Evolutionary conservation across 2,329 filamentous ascomycete species (phyloP).

Genomic region (Zymoseptoria crescenta): DNA sequence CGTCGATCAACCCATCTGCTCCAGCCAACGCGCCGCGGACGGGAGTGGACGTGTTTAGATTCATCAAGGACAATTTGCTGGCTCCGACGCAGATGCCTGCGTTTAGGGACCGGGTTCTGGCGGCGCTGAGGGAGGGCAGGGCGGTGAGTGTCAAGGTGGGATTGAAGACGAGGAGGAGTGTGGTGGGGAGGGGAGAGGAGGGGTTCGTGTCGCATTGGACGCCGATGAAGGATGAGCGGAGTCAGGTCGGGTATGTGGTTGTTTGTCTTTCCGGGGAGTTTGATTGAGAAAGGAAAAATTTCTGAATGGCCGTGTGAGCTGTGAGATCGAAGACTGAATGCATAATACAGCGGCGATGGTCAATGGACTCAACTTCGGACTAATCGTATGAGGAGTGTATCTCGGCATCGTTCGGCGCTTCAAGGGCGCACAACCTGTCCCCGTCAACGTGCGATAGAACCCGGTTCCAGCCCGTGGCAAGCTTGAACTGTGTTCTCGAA

Average conservation of each 20-base stretch:
- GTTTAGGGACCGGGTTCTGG: slow-evolving; percentile 40
- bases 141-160: slow-evolving; percentile 26
- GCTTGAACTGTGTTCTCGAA: too few species aligned
- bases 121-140: slow-evolving; percentile 26
- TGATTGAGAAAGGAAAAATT: neutral
- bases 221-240: slow-evolving; percentile 35
- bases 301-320: neutral
- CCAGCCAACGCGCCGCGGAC: slow-evolving; percentile 30
- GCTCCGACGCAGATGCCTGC: slow-evolving; percentile 29
- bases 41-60: slow-evolving; percentile 48
- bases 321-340: neutral
- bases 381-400: too few species aligned
- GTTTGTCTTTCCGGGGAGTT: neutral
- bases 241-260: slow-evolving; percentile 5
- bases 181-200: slow-evolving; percentile 27
- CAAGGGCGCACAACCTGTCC: too few species aligned
- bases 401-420: too few species aligned
- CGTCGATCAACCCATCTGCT: slow-evolving; percentile 39
- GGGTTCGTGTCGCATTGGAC: slow-evolving; percentile 38
- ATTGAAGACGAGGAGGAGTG: slow-evolving; percentile 22
- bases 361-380: neutral
- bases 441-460: too few species aligned
- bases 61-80: slow-evolving; percentile 43
- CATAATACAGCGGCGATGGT: neutral
- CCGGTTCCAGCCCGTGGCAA: too few species aligned